Conservation (phyloP, 2,329 filamentous ascomycete species). For the Bipolaris victoriae region DNA sequence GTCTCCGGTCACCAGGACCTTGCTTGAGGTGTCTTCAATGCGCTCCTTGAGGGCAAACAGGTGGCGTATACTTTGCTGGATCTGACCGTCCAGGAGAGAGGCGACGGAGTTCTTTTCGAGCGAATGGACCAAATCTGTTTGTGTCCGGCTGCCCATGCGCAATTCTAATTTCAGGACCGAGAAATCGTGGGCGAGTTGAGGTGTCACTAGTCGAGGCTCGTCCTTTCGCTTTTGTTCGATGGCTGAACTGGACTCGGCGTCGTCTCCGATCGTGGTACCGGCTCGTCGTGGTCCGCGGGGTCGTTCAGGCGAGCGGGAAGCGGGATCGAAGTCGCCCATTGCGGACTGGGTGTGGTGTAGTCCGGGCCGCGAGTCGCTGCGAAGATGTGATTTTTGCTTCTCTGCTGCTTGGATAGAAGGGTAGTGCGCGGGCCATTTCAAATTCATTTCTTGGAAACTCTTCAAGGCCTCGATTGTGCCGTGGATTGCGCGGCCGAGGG, state of each 20-base stretch:
- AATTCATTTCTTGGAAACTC: slow-evolving; percentile 85
- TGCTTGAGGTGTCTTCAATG: slow-evolving; percentile 96
- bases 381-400: slow-evolving; percentile 50
- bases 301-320: slow-evolving; percentile 50
- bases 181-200: slow-evolving; percentile 93
- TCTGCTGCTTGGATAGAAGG: slow-evolving; percentile 71
- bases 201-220: slow-evolving; percentile 85
- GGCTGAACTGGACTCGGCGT: slow-evolving; percentile 73
- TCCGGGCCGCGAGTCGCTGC: slow-evolving; percentile 64
- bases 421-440: slow-evolving; percentile 92
- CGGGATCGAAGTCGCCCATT: slow-evolving; percentile 56
- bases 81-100: slow-evolving; percentile 88
- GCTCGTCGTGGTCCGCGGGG: slow-evolving; percentile 68
- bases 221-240: slow-evolving; percentile 66
- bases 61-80: slow-evolving; percentile 91
- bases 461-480: slow-evolving; percentile 83
- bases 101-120: slow-evolving; percentile 91
- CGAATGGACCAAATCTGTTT: slow-evolving; percentile 91
- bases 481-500: slow-evolving; percentile 86
- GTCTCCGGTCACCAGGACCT: slow-evolving; percentile 94
- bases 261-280: slow-evolving; percentile 69
- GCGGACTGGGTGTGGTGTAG: slow-evolving; percentile 69
- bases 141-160: slow-evolving; percentile 84
- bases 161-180: slow-evolving; percentile 94
- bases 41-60: slow-evolving; percentile 84